phyloP scores from a whole-genome alignment of 257 asterid genomes.

The Sherardia arvensis region DNA sequence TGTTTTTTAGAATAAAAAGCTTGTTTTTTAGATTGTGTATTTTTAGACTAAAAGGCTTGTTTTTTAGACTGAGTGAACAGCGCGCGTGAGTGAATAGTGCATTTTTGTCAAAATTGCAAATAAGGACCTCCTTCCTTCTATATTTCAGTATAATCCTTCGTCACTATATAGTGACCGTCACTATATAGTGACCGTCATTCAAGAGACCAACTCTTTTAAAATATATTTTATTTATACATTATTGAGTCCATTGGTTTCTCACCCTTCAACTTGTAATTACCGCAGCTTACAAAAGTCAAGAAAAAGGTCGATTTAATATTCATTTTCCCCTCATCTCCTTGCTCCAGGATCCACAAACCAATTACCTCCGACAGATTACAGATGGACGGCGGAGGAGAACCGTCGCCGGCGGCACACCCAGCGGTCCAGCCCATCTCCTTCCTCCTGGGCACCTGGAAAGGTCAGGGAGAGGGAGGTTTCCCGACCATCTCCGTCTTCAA shows the following conservation, averaged over 20 bases:
- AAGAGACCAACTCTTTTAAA: no score
- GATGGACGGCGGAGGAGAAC: constrained; percentile 6
- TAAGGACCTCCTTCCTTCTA: no score
- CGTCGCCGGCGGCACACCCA: constrained; percentile 38
- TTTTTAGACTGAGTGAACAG: no score
- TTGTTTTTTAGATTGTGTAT: no score
- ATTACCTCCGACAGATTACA: neutral
- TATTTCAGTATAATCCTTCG: no score
- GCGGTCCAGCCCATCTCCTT: constrained; percentile 39
- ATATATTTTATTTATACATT: no score
- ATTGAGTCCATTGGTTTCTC: neutral
- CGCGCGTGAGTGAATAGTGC: no score
- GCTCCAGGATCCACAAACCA: neutral
- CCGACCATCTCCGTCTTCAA: constrained; percentile 56
- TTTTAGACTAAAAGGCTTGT: no score
- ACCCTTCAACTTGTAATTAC: neutral
- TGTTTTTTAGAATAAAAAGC: no score
- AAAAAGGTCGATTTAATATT: neutral
- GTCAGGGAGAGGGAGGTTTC: constrained; percentile 48
- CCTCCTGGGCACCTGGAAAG: constrained; percentile 62
- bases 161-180: no score
- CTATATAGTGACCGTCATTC: no score
- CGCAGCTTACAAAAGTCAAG: neutral
- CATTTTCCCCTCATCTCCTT: neutral
- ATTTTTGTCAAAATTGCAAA: no score